A percentile compares a stretch with the other conserved stretches of the same genome.
These are phyloP conservation scores for Yarrowia bubula DNA, from an alignment of 805 yeast species.

Conservation along the genomic window DNA sequence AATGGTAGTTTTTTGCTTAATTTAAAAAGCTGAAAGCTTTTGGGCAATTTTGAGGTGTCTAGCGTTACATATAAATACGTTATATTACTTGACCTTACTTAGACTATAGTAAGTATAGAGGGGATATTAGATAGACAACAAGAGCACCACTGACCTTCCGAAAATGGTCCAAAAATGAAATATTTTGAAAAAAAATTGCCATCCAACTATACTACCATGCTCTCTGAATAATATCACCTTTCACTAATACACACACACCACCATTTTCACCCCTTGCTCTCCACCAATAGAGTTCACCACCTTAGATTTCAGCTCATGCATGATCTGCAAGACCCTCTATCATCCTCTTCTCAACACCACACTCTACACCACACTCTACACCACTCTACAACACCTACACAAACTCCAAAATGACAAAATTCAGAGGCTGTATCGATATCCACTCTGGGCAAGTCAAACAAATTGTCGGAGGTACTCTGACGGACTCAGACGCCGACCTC, in stretches of 20 bases:
- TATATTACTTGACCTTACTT: too few species aligned
- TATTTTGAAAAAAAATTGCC: too few species aligned
- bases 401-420: slow-evolving; percentile 63
- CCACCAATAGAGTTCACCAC: not conserved
- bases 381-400: not conserved
- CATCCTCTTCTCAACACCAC: not conserved
- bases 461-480: slow-evolving; percentile 90
- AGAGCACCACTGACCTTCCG: too few species aligned
- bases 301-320: not conserved
- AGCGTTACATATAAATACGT: too few species aligned
- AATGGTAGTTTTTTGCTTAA: too few species aligned
- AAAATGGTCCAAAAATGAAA: too few species aligned
- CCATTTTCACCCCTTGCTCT: not conserved
- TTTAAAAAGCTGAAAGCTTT: too few species aligned
- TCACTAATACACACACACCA: not conserved
- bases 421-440: slow-evolving; percentile 92
- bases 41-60: too few species aligned
- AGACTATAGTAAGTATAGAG: too few species aligned
- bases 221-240: not conserved
- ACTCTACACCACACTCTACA: slow-evolving; percentile 4
- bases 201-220: too few species aligned
- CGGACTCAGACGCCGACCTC: slow-evolving; percentile 44
- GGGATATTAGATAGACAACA: too few species aligned
- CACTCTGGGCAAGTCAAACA: slow-evolving; percentile 96
- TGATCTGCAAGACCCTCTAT: not conserved